Evolutionary conservation across 768 basidiomycete species (phyloP).

Genomic region (Dictyophora rubrovolvata): DNA sequence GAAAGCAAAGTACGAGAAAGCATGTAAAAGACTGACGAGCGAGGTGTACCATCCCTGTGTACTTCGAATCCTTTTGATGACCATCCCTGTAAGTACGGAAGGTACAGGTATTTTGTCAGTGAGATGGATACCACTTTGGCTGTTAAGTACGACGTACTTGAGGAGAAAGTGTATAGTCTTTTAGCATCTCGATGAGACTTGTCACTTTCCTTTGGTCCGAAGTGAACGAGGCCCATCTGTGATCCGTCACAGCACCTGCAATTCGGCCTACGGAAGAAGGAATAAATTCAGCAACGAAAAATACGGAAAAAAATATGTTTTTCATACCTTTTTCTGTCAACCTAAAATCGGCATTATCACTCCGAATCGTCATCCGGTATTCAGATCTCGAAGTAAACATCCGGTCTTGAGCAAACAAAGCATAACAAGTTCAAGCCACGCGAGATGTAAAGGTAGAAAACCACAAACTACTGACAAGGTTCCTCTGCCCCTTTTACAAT

Average conservation of each 20-base stretch:
- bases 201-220: constrained; percentile 25
- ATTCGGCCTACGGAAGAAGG: constrained; percentile 23
- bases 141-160: constrained; percentile 24
- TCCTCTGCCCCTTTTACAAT: constrained; percentile 84
- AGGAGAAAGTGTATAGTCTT: constrained; percentile 27
- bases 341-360: constrained; percentile 82
- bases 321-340: constrained; percentile 62
- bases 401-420: constrained; percentile 42
- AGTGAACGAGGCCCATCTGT: constrained; percentile 33
- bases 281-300: too few relatives aligned
- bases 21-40: constrained; percentile 25
- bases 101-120: too few relatives aligned
- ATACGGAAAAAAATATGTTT: neutral
- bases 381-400: constrained; percentile 93
- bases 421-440: too few relatives aligned
- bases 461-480: constrained; percentile 52
- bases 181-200: constrained; percentile 26
- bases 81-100: constrained; percentile 28
- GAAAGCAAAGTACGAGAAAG: neutral
- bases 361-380: constrained; percentile 78
- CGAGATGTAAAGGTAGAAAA: neutral
- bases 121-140: too few relatives aligned
- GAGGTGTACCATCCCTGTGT: constrained; percentile 30
- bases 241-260: constrained; percentile 32
- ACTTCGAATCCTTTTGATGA: constrained; percentile 30